These are phyloP conservation scores for Phialemoniopsis sp. DNA, from an alignment of 2,329 filamentous ascomycete species.

Conservation along the genomic window DNA sequence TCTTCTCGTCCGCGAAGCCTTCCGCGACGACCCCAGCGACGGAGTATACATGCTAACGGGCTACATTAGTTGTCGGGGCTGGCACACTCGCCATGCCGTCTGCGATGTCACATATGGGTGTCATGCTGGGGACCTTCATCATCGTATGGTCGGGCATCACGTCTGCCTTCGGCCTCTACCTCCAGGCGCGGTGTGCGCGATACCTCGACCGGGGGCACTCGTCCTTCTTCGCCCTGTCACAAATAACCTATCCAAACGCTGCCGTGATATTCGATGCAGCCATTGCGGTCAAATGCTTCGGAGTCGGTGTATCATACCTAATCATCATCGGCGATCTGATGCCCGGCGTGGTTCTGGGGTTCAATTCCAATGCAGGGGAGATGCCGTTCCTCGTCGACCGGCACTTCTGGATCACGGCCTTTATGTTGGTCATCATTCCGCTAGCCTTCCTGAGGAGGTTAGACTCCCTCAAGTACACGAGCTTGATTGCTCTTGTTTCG, in stretches of 20 bases:
- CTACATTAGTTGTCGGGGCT: constrained; percentile 73
- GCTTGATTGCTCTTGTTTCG: constrained; percentile 82
- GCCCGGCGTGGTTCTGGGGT: constrained; percentile 86
- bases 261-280: constrained; percentile 93
- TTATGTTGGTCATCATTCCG: constrained; percentile 95
- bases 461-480: constrained; percentile 97
- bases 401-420: constrained; percentile 96
- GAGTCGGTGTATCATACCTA: constrained; percentile 93
- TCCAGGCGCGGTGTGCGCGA: constrained; percentile 87
- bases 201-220: constrained; percentile 86
- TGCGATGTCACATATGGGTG: constrained; percentile 92
- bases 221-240: constrained; percentile 95
- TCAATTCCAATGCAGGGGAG: constrained; percentile 59
- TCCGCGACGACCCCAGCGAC: not conserved
- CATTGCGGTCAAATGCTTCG: constrained; percentile 97
- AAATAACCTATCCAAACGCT: constrained; percentile 94
- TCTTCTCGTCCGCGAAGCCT: constrained; percentile 1
- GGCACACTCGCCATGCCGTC: constrained; percentile 95
- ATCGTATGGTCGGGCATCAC: constrained; percentile 90
- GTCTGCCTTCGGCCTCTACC: constrained; percentile 88
- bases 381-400: constrained; percentile 78
- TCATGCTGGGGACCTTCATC: constrained; percentile 75
- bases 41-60: constrained; percentile 10
- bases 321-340: constrained; percentile 99
- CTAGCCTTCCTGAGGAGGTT: constrained; percentile 86